Evolutionary conservation across 441 rosid genomes (phyloP), one percentile per base, ranked within the genome.

Genomic region (Pelargonium fulgidum): DNA sequence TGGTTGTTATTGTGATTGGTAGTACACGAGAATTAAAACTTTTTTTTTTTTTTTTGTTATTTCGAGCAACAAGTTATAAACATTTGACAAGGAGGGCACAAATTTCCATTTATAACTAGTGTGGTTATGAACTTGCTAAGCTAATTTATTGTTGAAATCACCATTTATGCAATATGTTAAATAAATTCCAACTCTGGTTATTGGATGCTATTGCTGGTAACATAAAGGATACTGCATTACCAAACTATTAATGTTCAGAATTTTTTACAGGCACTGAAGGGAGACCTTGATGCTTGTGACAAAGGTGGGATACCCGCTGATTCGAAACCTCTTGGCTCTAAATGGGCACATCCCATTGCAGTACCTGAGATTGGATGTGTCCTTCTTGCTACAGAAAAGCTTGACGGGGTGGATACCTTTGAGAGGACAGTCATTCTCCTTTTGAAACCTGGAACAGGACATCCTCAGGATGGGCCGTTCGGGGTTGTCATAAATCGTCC

Each of bases 261-360:
- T 24, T 58, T 74, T 76, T 68, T 52, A 71, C 93, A 93, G 97
- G 86, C 81, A 64, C 87, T 82, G 73, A 87, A 79, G 48, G 72
- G 75, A 16, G 96, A 83, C 33, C 63, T 85, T 48, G 86, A 84
- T 69, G 78, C 81, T 79, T 82, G 76, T 48, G 81, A 68, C 76
- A 75, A 83, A 73, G 83, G 71, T 11, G 80, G 74, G 66, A 45
- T 64, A 13, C 67, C 84, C 44, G 77, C 74, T 65, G 90, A 81
- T 44, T 72, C 88, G 0, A 89, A 84, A 79, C 81, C 86, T 2
- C 81, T 83, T 0, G 80, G 90, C 42, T 44, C 68, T 67, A 91
- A 85, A 71, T 93, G 98, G 98, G 98, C 98, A 10, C 98, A 93
- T 70, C 98, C 98, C 0, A 86, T 93, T 80, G 83, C 90, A 1